Percentiles rank a stretch among this genome's conserved stretches.
Conservation (phyloP, 2,329 filamentous ascomycete genomes). For the Coleophoma eucalyptorum region DNA sequence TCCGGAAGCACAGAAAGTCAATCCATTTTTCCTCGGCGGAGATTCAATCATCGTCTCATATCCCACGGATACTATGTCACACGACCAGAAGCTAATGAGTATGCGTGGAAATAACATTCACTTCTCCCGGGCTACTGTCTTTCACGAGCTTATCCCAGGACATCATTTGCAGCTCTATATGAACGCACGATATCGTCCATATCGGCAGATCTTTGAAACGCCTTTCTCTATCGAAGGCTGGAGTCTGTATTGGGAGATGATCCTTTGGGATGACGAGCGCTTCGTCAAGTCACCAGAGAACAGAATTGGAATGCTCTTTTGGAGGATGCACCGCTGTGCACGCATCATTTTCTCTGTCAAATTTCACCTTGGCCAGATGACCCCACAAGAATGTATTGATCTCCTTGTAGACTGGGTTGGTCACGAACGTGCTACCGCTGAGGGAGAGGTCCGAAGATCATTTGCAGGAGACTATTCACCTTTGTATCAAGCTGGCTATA, state of each 20-base stretch:
- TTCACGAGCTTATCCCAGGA: slow-evolving; percentile 59
- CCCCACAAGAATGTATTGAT: slow-evolving; percentile 50
- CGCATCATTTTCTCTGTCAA: slow-evolving; percentile 55
- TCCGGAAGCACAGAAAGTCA: slow-evolving; percentile 46
- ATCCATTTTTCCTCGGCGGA: slow-evolving; percentile 58
- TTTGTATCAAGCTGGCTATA: slow-evolving; percentile 56
- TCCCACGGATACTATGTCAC: slow-evolving; percentile 46
- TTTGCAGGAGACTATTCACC: slow-evolving; percentile 53
- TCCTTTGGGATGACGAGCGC: slow-evolving; percentile 49
- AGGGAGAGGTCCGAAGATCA: slow-evolving; percentile 55
- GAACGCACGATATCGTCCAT: slow-evolving; percentile 40
- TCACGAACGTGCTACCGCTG: slow-evolving; percentile 55
- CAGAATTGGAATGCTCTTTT: slow-evolving; percentile 54
- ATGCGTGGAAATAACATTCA: slow-evolving; percentile 56
- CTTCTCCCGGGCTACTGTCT: slow-evolving; percentile 54
- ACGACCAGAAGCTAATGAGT: slow-evolving; percentile 53
- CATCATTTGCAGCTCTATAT: slow-evolving; percentile 51
- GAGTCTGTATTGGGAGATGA: slow-evolving; percentile 59
- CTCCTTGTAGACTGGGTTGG: slow-evolving; percentile 52
- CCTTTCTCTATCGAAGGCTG: slow-evolving; percentile 59
- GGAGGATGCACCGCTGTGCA: slow-evolving; percentile 59
- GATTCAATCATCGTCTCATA: slow-evolving; percentile 51
- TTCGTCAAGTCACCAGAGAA: slow-evolving; percentile 48
- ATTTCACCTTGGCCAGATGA: slow-evolving; percentile 53
- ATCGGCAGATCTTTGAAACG: slow-evolving; percentile 49